Evolutionary conservation across 371 early-diverging fungal species (phyloP).

Genomic region (Rhizomucor pusillus): DNA sequence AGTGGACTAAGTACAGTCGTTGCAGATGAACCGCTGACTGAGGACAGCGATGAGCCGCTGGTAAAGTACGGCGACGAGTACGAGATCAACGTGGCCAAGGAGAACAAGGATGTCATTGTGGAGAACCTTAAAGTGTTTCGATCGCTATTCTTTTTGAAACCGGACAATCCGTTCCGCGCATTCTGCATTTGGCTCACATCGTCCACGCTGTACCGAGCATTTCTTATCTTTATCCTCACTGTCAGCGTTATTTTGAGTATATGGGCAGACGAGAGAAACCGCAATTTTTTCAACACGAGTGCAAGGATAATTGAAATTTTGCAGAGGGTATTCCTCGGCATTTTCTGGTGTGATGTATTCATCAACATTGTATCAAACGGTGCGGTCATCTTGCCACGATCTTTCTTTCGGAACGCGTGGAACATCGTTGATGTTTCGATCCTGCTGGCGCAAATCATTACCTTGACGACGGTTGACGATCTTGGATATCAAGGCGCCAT

Average conservation of each 20-base stretch:
- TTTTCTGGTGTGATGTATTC: constrained; percentile 38
- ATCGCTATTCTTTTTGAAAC: constrained; percentile 19
- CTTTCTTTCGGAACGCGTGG: constrained; percentile 45
- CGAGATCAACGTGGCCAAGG: constrained; percentile 29
- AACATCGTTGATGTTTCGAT: constrained; percentile 39
- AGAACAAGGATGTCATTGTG: constrained; percentile 32
- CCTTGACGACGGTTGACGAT: neutral
- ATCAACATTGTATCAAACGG: constrained; percentile 47
- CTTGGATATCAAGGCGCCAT: neutral
- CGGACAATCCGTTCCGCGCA: constrained; percentile 11
- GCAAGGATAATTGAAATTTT: constrained; percentile 19
- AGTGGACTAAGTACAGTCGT: constrained; percentile 1
- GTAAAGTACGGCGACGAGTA: constrained; percentile 39
- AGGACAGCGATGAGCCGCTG: constrained; percentile 12
- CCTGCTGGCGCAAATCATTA: constrained; percentile 24
- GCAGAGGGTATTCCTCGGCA: constrained; percentile 26
- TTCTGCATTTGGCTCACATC: constrained; percentile 7
- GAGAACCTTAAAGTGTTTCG: constrained; percentile 28
- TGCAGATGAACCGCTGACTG: constrained; percentile 3
- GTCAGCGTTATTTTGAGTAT: constrained; percentile 40
- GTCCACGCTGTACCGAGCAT: constrained; percentile 25
- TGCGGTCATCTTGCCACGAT: constrained; percentile 42
- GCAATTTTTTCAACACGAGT: constrained; percentile 7
- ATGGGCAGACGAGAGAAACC: constrained; percentile 29
- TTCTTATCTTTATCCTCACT: constrained; percentile 34